A percentile compares a stretch with the other conserved stretches of the same genome.
Conservation (phyloP, 179 eudicot species). For the Silene vulgaris region DNA sequence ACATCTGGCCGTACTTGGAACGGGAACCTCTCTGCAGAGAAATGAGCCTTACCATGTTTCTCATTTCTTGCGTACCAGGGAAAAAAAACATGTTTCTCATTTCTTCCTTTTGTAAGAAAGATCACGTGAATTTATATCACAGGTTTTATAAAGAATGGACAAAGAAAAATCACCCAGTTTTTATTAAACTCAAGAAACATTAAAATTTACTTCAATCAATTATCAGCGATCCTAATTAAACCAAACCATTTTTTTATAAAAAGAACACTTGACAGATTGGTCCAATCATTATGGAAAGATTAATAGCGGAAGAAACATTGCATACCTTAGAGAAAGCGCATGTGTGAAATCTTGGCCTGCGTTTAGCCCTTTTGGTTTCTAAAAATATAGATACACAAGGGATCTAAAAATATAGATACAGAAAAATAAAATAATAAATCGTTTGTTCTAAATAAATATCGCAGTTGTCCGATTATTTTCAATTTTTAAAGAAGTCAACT, state of each 20-base stretch:
- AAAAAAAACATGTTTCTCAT: too few relatives aligned
- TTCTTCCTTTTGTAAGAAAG: too few relatives aligned
- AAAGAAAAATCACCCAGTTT: not conserved
- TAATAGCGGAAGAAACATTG: not conserved
- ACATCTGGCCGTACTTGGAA: too few relatives aligned
- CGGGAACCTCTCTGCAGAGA: too few relatives aligned
- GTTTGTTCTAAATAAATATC: not conserved
- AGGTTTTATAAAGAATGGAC: too few relatives aligned
- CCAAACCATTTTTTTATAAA: not conserved
- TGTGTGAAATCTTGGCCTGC: not conserved
- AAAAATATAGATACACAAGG: not conserved
- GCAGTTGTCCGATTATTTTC: not conserved
- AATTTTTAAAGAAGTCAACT: not conserved
- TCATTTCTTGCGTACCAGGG: too few relatives aligned
- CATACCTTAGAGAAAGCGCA: conserved; percentile 1
- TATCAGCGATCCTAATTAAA: not conserved
- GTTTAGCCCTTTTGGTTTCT: too few relatives aligned
- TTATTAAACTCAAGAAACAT: not conserved
- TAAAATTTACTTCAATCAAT: not conserved
- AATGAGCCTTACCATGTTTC: too few relatives aligned
- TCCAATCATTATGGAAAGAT: not conserved
- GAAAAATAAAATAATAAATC: too few relatives aligned
- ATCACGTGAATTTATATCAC: too few relatives aligned
- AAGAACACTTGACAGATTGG: not conserved
- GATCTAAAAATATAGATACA: not conserved